phyloP scores from a whole-genome alignment of 345 rosid species.

The Hirschfeldia incana region DNA sequence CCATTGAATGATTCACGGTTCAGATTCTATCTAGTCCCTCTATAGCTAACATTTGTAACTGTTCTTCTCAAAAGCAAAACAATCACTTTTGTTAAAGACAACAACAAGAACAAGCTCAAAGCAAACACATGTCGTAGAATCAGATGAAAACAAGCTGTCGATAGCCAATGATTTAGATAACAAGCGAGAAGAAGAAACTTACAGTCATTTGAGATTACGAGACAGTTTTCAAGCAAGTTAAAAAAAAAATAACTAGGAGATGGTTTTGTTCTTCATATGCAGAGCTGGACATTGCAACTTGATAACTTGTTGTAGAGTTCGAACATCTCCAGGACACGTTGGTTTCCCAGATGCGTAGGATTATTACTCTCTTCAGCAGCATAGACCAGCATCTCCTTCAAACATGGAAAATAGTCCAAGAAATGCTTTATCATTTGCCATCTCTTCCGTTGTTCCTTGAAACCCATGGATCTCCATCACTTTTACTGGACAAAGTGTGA shows the following conservation, averaged over 20 bases:
- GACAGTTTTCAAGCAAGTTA: background rate
- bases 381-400: background rate
- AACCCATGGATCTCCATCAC: background rate
- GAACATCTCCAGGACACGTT: background rate
- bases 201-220: background rate
- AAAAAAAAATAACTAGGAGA: background rate
- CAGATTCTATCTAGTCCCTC: no score
- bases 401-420: conserved; percentile 5
- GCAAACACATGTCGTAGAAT: background rate
- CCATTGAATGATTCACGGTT: background rate
- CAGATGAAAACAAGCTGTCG: background rate
- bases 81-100: background rate
- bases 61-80: background rate
- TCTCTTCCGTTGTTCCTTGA: background rate
- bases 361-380: background rate
- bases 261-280: background rate
- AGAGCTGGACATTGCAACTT: background rate
- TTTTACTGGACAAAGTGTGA: background rate
- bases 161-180: background rate
- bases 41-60: background rate
- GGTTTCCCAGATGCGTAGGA: background rate
- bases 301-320: background rate
- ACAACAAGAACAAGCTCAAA: background rate
- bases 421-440: background rate
- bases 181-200: background rate